Conservation (phyloP, 2,329 filamentous ascomycete species). For the Penicillium sp. region DNA sequence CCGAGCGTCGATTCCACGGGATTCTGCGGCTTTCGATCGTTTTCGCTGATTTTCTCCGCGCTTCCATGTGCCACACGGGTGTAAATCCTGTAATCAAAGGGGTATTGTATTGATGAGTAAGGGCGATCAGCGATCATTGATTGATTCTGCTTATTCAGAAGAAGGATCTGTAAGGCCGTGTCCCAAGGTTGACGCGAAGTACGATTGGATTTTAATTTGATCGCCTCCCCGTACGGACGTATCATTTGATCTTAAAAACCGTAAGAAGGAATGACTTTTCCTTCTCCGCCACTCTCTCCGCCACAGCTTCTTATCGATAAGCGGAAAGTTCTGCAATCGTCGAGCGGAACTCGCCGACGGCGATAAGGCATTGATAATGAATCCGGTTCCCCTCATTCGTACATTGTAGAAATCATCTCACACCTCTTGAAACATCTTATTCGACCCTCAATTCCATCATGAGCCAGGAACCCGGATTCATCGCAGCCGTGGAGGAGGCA, state of each 20-base stretch:
- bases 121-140: neutral
- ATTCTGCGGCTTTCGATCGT: slow-evolving; percentile 34
- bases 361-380: slow-evolving; percentile 7
- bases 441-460: slow-evolving; percentile 19
- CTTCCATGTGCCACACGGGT: slow-evolving; percentile 6
- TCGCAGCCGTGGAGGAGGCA: slow-evolving; percentile 58
- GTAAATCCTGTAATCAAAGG: slow-evolving; percentile 3
- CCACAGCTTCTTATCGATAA: slow-evolving; percentile 32
- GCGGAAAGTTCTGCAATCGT: slow-evolving; percentile 16
- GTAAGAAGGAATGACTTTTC: neutral
- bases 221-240: neutral
- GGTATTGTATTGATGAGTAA: slow-evolving; percentile 13
- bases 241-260: no score
- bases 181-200: neutral
- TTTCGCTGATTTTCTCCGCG: slow-evolving; percentile 28
- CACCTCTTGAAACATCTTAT: neutral
- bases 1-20: slow-evolving; percentile 27
- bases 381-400: neutral
- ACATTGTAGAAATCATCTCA: neutral
- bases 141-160: neutral
- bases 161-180: neutral
- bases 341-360: slow-evolving; percentile 17
- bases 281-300: slow-evolving; percentile 7
- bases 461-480: slow-evolving; percentile 53
- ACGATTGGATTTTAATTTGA: neutral